phyloP scores from a whole-genome alignment of 2,329 filamentous ascomycete genomes.

The Colletotrichum sansevieriae region DNA sequence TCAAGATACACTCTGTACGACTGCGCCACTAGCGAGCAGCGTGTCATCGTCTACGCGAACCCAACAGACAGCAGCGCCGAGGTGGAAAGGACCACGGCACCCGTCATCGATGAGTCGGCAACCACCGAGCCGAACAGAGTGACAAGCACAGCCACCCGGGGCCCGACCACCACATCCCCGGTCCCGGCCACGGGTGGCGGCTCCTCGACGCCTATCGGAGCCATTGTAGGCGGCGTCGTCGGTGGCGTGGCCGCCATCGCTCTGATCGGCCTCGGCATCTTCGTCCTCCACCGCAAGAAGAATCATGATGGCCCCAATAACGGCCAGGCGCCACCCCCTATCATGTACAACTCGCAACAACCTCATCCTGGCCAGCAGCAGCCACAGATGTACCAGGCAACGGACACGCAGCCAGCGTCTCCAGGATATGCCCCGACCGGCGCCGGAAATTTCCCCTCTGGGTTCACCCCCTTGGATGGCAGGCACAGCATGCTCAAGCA shows the following conservation, averaged over 20 bases:
- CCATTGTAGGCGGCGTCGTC: constrained; percentile 55
- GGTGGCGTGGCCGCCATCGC: constrained; percentile 51
- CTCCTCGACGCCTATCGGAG: constrained; percentile 47
- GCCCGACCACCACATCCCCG: constrained; percentile 36
- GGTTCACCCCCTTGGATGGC: constrained; percentile 41
- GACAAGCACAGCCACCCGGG: constrained; percentile 9
- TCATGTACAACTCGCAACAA: constrained; percentile 26
- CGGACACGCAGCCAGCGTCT: constrained; percentile 43
- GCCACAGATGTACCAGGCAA: constrained; percentile 38
- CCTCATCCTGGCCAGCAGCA: constrained; percentile 17
- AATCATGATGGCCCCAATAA: constrained; percentile 40
- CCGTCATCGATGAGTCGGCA: neutral
- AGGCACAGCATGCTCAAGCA: constrained; percentile 45
- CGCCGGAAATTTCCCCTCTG: constrained; percentile 24
- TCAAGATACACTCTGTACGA: constrained; percentile 49
- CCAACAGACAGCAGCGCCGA: constrained; percentile 30
- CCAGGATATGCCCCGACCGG: constrained; percentile 39
- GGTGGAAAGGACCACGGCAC: neutral
- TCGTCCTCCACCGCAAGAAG: constrained; percentile 48
- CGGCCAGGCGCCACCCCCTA: constrained; percentile 5
- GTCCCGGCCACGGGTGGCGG: constrained; percentile 49
- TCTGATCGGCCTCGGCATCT: constrained; percentile 47
- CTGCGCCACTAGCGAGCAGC: constrained; percentile 46
- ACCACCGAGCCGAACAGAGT: too few species aligned
- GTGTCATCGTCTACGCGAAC: constrained; percentile 45